Percentiles rank a stretch among this genome's conserved stretches.
phyloP scores from a whole-genome alignment of 805 yeast genomes.

The Sugiyamaella smithiae region DNA sequence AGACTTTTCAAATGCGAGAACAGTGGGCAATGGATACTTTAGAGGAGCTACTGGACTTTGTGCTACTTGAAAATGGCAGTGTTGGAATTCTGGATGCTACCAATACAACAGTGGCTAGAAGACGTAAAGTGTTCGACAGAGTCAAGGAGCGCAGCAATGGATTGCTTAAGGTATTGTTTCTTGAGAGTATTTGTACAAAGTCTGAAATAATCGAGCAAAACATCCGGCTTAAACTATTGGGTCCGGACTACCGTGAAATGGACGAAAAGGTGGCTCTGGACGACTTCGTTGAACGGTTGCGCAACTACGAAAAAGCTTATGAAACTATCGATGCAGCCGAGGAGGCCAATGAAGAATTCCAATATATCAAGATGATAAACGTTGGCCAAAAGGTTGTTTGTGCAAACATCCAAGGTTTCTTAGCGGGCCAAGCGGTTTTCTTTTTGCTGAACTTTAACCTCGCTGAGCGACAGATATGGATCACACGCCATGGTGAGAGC shows the following conservation, averaged over 20 bases:
- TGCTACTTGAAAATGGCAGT: conserved; percentile 76
- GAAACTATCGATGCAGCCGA: conserved; percentile 84
- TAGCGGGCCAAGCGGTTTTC: conserved; percentile 90
- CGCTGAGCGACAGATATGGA: conserved; percentile 88
- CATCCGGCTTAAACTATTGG: conserved; percentile 78
- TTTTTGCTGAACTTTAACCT: conserved; percentile 86
- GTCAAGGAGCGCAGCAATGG: conserved; percentile 40
- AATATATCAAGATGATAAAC: conserved; percentile 92
- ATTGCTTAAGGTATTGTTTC: conserved; percentile 67
- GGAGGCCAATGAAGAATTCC: conserved; percentile 59
- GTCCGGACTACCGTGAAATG: conserved; percentile 89
- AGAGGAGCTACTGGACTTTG: conserved; percentile 76
- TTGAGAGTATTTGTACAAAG: conserved; percentile 87
- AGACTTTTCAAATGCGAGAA: conserved; percentile 68
- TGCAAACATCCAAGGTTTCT: conserved; percentile 80
- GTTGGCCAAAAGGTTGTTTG: conserved; percentile 94
- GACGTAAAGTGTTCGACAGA: conserved; percentile 55
- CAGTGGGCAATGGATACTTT: conserved; percentile 93
- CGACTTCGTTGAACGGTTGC: conserved; percentile 78
- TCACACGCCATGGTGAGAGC: conserved; percentile 93
- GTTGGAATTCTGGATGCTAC: conserved; percentile 96
- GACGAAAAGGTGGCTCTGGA: conserved; percentile 73
- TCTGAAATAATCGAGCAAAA: conserved; percentile 75
- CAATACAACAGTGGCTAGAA: conserved; percentile 71
- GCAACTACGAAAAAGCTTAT: conserved; percentile 84